Base-by-base conservation (phyloP, 2,329 filamentous ascomycete species). In the Lecanoromycetidae sp. region DNA sequence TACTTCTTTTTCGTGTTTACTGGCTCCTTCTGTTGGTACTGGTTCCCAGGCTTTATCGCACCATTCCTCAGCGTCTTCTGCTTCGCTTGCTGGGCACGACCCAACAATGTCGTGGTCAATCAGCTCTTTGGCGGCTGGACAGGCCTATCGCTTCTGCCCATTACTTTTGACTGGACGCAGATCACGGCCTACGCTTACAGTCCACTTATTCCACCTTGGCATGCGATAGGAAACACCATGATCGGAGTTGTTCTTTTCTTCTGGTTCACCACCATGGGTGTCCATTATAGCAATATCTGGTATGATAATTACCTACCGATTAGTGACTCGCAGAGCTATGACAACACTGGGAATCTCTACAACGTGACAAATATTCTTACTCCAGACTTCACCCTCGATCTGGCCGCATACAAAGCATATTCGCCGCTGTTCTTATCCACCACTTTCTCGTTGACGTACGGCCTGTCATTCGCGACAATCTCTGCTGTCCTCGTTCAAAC, bases 131-230 rank as follows among this genome's bases (percentile, higher is more conserved):
- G 83, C 2, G 80, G 79, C 1, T 71, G 69, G 40, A 81, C 77
- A 0, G 82, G 83, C 0, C 53, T 87, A 3, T 82, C 78, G 0
- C 57, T 87, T 23, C 64, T 86, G 5, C 82, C 82, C 1, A 76
- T 87, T 26, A 85, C 81, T 0, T 84, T 87, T 57, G 82, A 87
- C 66, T 86, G 82, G 81, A 81, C 79, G 4, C 79, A 84, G 55
- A 72, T 85, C 44, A 72, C 79, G 3, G 82, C 80, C 38, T 86
- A 76, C 51, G 69, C 82, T 43, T 75, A 76, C 25, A 82, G 78
- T 8, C 82, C 81, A 17, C 63, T 86, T 30, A 80, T 84, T 41
- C 75, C 80, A 2, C 82, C 82, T 4, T 86, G 80, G 78, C 76
- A 80, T 58, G 82, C 80, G 7, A 85, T 85, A 53, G 80, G 77